Evolutionary conservation across 306 rosid genomes (phyloP).

Genomic region (Ormosia semicastrata): DNA sequence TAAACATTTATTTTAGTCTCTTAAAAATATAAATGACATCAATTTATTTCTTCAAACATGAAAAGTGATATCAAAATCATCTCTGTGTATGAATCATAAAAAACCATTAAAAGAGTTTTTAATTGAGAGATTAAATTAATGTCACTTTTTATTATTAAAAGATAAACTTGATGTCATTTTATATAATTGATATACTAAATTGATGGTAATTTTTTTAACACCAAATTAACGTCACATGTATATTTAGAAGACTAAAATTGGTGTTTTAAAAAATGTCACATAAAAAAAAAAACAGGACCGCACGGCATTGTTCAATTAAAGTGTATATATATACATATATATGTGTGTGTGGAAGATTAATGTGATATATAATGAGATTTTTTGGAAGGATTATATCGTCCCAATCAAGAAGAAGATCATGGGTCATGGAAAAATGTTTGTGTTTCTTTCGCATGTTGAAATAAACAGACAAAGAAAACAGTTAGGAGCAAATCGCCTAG

Average conservation of each 20-base stretch:
- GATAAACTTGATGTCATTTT: background rate
- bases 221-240: no score
- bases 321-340: no score
- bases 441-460: conserved; percentile 35
- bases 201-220: no score
- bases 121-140: no score
- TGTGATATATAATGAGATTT: background rate
- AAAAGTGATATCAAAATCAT: no score
- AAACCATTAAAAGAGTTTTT: no score
- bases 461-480: conserved; percentile 47
- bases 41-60: no score
- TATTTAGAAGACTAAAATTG: no score
- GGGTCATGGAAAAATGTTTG: conserved; percentile 56
- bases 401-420: conserved; percentile 51
- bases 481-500: conserved; percentile 61
- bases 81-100: background rate
- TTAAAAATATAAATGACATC: no score
- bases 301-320: conserved; percentile 36
- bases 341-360: background rate
- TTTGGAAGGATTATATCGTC: conserved; percentile 22
- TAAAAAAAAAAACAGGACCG: conserved; percentile 43
- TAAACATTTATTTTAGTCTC: background rate
- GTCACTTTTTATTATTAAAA: no score
- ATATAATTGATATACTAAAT: no score
- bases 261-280: no score